Base-by-base conservation (phyloP, 352 stramenopile genomes). In the Pythium aphanidermatum region DNA sequence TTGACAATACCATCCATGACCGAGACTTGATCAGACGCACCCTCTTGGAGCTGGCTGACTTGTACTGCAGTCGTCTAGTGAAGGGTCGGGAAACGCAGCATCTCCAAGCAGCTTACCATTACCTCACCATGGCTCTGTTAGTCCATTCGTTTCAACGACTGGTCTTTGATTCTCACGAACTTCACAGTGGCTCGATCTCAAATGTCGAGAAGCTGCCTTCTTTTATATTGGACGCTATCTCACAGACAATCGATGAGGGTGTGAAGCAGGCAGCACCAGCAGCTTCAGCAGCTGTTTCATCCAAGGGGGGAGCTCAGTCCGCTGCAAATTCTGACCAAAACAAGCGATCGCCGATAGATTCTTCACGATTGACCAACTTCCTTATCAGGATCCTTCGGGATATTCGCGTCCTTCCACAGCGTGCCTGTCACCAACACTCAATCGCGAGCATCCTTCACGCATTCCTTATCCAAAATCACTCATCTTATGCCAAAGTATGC, bases 101-200 rank as follows among this genome's bases (percentile, higher is more conserved):
- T 32, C 54, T 84, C 16, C 74, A 87, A 55, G 75, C 70, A 16
- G 76, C 74, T 24, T 86, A 84, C 34, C 76, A 89, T 51, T 89
- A 82, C 51, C 49, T 92, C 23, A 68, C 60, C 28, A 42, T 87
- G 14, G 76, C 68, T 0, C 26, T 78, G 1, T 42, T 57, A 21
- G 62, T 86, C 3, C 54, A 63, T 24, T 63, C 57, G 19, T 65
- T 83, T 16, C 60, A 81, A 17, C 51, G 27, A 0, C 46, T 60
- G n/a, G 46, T 92, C 5, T 83, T 86, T 26, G 60, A 88, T 21
- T 76, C 68, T 7, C 32, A 82, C 36, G 69, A 90, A 42, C 60
- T 90, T 13, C 75, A 90, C 31, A 59, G 45, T 12, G 71, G 67
- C 2, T 51, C 58, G 4, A 19, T 80, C 14, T 57, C 58, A 2